Conservation (phyloP, 2,329 filamentous ascomycete genomes). For the Ophiostoma pallidulum region DNA sequence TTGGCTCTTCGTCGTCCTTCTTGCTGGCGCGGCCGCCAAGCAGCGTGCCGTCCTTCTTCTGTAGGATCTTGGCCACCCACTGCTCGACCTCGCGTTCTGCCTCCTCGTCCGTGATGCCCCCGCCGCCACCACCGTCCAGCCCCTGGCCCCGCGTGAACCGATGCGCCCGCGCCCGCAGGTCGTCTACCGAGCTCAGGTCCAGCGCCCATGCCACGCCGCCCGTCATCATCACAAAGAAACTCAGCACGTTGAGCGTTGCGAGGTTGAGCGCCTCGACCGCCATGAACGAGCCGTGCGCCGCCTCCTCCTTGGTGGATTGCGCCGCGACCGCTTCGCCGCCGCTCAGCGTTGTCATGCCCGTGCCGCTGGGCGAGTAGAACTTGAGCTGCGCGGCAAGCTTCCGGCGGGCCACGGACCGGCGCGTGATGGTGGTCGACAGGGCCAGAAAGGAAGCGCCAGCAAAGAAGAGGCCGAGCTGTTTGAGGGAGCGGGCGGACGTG, state of each 20-base stretch:
- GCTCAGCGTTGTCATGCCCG: slow-evolving; percentile 12
- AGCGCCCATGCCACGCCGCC: slow-evolving; percentile 70
- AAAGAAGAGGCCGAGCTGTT: slow-evolving; percentile 61
- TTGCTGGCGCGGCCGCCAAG: slow-evolving; percentile 22
- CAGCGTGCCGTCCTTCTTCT: slow-evolving; percentile 36
- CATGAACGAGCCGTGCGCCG: slow-evolving; percentile 57
- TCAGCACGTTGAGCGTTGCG: slow-evolving; percentile 76
- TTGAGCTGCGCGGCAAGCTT: slow-evolving; percentile 52
- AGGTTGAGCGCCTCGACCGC: slow-evolving; percentile 76
- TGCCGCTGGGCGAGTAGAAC: slow-evolving; percentile 56
- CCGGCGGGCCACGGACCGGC: slow-evolving; percentile 59
- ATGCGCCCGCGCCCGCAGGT: slow-evolving; percentile 48
- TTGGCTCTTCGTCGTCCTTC: neutral
- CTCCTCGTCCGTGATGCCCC: slow-evolving; percentile 32
- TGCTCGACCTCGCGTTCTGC: slow-evolving; percentile 53
- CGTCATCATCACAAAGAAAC: slow-evolving; percentile 61
- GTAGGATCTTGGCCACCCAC: slow-evolving; percentile 49
- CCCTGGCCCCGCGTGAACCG: slow-evolving; percentile 27
- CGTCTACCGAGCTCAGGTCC: slow-evolving; percentile 61
- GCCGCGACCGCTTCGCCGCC: slow-evolving; percentile 16
- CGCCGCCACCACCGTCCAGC: slow-evolving; percentile 15
- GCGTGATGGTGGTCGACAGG: slow-evolving; percentile 61
- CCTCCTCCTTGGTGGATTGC: slow-evolving; percentile 26
- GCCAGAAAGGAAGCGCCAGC: slow-evolving; percentile 68
- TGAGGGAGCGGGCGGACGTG: slow-evolving; percentile 41